Evolutionary conservation across 768 basidiomycete species (phyloP).

Genomic region (Naganishia onofrii): DNA sequence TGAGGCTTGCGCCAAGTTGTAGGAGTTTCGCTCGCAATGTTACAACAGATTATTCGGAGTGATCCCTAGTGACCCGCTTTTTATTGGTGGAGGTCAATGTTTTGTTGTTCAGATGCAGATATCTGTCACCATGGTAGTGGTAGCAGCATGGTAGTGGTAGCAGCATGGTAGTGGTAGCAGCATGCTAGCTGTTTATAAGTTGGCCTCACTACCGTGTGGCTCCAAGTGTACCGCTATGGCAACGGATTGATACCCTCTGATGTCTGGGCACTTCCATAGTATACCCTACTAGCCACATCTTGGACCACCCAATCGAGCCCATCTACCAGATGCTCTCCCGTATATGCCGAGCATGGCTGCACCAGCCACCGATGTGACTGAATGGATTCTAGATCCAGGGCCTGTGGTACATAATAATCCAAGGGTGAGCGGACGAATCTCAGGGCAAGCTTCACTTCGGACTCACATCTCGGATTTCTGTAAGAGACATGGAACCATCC

Average conservation of each 20-base stretch:
- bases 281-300: conserved; percentile 80
- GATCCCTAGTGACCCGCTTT: no score
- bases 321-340: conserved; percentile 74
- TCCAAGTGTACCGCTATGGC: no score
- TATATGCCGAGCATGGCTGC: conserved; percentile 86
- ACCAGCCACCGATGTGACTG: conserved; percentile 87
- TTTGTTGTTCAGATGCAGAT: no score
- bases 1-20: background rate
- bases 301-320: conserved; percentile 90
- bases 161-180: no score
- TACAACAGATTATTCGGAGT: background rate
- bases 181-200: no score
- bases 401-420: conserved; percentile 56
- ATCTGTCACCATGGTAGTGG: no score
- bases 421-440: no score
- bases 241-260: conserved; percentile 1
- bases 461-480: conserved; percentile 74
- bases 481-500: conserved; percentile 73
- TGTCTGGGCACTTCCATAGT: conserved; percentile 55
- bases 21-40: background rate
- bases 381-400: conserved; percentile 75
- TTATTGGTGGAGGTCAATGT: no score
- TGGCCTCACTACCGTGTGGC: no score
- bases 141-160: no score
- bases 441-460: no score